phyloP scores from a whole-genome alignment of 805 yeast genomes.

The Phaffomyces thermotolerans region DNA sequence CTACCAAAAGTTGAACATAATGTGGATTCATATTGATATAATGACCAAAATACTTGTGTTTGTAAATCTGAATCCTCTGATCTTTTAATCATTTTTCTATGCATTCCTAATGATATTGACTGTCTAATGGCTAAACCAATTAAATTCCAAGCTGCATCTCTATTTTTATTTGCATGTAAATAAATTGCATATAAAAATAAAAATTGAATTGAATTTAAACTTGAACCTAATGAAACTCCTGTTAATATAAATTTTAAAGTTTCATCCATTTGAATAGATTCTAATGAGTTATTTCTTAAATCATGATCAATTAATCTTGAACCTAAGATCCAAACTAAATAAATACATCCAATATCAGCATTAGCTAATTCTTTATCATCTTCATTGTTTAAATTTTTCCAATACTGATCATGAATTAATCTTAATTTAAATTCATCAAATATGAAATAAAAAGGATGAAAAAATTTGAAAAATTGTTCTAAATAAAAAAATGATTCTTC shows the following conservation, averaged over 20 bases:
- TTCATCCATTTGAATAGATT: conserved; percentile 29
- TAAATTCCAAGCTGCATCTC: conserved; percentile 43
- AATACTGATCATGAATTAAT: conserved; percentile 30
- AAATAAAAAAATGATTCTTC: conserved; percentile 32
- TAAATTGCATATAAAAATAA: conserved; percentile 36
- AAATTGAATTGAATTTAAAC: conserved; percentile 37
- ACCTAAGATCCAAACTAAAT: conserved; percentile 34
- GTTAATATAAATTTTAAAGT: conserved; percentile 35
- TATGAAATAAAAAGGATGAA: conserved; percentile 38
- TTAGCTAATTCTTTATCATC: conserved; percentile 9
- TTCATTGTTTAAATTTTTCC: conserved; percentile 20
- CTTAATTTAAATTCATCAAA: conserved; percentile 30
- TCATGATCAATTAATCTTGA: conserved; percentile 21
- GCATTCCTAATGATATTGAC: conserved; percentile 41
- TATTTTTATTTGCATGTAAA: conserved; percentile 35
- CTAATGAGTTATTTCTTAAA: conserved; percentile 5
- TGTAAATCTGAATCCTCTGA: conserved; percentile 22
- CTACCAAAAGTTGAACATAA: conserved; percentile 40
- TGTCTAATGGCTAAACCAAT: conserved; percentile 42
- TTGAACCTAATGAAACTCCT: conserved; percentile 38
- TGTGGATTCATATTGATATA: conserved; percentile 34
- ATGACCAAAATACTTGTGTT: conserved; percentile 33
- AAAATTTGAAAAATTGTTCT: conserved; percentile 32
- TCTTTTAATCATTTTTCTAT: conserved; percentile 29
- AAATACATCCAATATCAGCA: conserved; percentile 34